Evolutionary conservation across 2,329 filamentous ascomycete genomes (phyloP), one percentile per base, ranked within the genome.

Genomic region (Aurifilum marmelostoma): DNA sequence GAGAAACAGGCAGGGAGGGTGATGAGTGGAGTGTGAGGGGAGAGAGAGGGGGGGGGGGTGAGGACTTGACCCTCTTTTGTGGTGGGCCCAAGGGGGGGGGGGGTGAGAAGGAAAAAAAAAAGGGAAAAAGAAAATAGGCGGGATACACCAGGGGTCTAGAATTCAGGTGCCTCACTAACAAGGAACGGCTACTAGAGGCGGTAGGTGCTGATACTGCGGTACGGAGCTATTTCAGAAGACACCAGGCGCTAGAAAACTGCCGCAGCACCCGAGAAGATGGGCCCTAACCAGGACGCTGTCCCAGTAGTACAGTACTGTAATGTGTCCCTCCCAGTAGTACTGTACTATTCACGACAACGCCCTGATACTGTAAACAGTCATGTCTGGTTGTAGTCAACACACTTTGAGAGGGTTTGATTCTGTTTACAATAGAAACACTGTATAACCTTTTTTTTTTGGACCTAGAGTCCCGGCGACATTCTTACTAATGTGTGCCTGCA

Each of bases 191-290:
- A 4, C 27, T 0, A 32, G 2, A 29, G 52, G 5, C n/a, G 12
- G n/a, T 2, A 27, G 4, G 24, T 12, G n/a, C 50, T 24, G 50
- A 24, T 56, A 29, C 52, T 56, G 16, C 3, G 21, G 43, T 43
- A 43, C 41, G 3, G n/a, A n/a, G 16, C 16, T 43, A 4, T 34
- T 8, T 24, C 11, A 52, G 47, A 2, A 52, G 21, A 24, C 8
- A 27, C 50, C 14, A 14, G 14, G 50, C 2, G 24, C 50, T 7
- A 56, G 24, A 56, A 27, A 29, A 27, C 52, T 29, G 24, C 50
- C 24, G 52, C 52, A 27, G 52, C 52, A 56, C 52, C 52, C 52
- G 52, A 32, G 52, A 14, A 56, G 52, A 56, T 29, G 52, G 52
- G 52, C 24, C 52, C 52, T 29, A 29, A 29, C 27, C 24, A 54